Conservation (phyloP, 495 filamentous ascomycete genomes). For the Aspergillus ostianus region DNA sequence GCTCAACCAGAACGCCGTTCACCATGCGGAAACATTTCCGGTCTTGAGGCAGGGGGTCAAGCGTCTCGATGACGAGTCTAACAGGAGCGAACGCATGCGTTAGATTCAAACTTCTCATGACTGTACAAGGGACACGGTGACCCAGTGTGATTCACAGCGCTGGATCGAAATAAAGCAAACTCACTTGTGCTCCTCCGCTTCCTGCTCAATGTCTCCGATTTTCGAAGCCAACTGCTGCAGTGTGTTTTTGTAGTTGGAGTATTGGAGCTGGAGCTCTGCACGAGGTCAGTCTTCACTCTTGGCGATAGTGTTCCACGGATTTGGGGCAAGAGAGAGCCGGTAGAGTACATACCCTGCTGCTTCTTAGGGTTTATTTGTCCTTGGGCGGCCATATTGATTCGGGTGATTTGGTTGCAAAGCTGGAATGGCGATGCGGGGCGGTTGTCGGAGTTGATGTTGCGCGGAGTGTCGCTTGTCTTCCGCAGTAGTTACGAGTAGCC, state of each 20-base stretch:
- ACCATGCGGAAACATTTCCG: constrained; percentile 99
- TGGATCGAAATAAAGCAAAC: constrained; percentile 23
- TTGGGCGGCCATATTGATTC: constrained; percentile 40
- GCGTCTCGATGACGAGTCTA: constrained; percentile 93
- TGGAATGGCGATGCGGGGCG: constrained; percentile 38
- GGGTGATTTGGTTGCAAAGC: constrained; percentile 27
- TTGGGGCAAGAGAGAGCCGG: constrained; percentile 15
- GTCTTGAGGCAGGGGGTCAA: constrained; percentile 76
- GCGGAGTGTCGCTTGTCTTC: not conserved
- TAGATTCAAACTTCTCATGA: constrained; percentile 13
- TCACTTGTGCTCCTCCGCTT: constrained; percentile 97
- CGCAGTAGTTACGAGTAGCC: not conserved
- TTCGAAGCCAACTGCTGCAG: constrained; percentile 92
- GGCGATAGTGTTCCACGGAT: constrained; percentile 5
- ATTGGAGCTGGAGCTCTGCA: constrained; percentile 88
- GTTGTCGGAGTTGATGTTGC: constrained; percentile 12
- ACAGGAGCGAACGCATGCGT: constrained; percentile 7
- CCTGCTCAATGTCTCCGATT: constrained; percentile 95
- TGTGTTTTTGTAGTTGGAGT: constrained; percentile 92
- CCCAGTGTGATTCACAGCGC: not conserved
- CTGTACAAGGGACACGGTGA: not conserved
- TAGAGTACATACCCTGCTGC: constrained; percentile 71
- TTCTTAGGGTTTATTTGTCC: constrained; percentile 59
- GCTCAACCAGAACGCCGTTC: constrained; percentile 92
- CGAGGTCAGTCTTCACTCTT: constrained; percentile 19